Evolutionary conservation across 768 basidiomycete genomes (phyloP).

Genomic region (Leccinum olivaceopallidum): DNA sequence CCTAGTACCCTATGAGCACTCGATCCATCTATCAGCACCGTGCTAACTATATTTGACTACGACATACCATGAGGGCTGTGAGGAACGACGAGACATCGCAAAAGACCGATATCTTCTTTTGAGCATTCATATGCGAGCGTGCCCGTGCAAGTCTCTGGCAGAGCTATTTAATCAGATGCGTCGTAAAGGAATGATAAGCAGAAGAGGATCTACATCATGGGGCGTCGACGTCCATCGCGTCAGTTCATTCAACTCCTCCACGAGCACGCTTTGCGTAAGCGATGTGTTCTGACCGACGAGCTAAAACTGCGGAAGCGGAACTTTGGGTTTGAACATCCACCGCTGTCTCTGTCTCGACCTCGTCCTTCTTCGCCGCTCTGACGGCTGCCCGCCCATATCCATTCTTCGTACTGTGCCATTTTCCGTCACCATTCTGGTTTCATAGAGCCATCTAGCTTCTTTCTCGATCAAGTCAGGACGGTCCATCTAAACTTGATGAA

Average conservation of each 20-base stretch:
- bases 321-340: slow-evolving; percentile 52
- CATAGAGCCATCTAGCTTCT: slow-evolving; percentile 50
- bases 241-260: slow-evolving; percentile 46
- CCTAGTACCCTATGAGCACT: too few relatives aligned
- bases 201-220: slow-evolving; percentile 40
- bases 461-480: slow-evolving; percentile 36
- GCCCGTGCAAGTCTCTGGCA: slow-evolving; percentile 33
- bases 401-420: slow-evolving; percentile 50
- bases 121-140: slow-evolving; percentile 75
- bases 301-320: slow-evolving; percentile 59
- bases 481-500: too few relatives aligned
- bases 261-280: slow-evolving; percentile 47
- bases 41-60: neutral
- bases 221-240: slow-evolving; percentile 34
- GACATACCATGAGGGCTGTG: slow-evolving; percentile 57
- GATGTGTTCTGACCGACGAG: slow-evolving; percentile 45
- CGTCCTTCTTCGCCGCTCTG: slow-evolving; percentile 39
- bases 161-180: neutral
- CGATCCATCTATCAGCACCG: slow-evolving; percentile 2
- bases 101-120: slow-evolving; percentile 64
- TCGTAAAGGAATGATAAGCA: slow-evolving; percentile 42
- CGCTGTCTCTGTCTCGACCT: slow-evolving; percentile 16
- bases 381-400: slow-evolving; percentile 47
- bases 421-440: slow-evolving; percentile 54
- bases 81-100: slow-evolving; percentile 60